Evolutionary conservation across 306 rosid species (phyloP), one percentile per base, ranked within the genome.

Genomic region (Sesbania bispinosa): DNA sequence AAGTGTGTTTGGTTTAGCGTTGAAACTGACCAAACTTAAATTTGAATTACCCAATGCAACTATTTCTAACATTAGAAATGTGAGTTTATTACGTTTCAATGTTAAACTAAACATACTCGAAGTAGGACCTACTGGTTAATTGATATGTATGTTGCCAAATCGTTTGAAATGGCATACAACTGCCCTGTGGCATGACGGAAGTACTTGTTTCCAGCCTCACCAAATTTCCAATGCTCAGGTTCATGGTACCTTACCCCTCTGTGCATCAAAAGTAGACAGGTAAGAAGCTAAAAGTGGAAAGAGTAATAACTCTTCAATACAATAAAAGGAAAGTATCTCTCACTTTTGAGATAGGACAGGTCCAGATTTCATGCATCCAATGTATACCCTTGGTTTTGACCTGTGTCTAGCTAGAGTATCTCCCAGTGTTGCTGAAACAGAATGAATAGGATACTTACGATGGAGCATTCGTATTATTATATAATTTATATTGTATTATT

Each of bases 281-380:
- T 78, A 63, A 83, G 84, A 80, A 86, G 71, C 82, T 75, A 38
- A 7, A 69, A 67, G 21, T 45, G 41, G 10, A n/a, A 61, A 43
- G 39, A 48, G 58, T 41, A 18, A 29, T 14, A 24, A 3, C 21
- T 63, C 20, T 16, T 68, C 36, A 32, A 53, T 39, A 54, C 42
- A 64, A 76, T 67, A 1, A 16, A 39, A 29, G 19, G 61, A 45
- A 64, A 65, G 3, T 6, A 27, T 10, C 9, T 36, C 90, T 83
- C 74, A 91, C 99, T 91, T 91, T 65, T 89, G 99, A 45, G 92
- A 64, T 54, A 95, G 84, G 39, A 95, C 97, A 20, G 97, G 99
- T 45, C 99, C 99, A 45, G 99, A 95, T 89, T 95, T 95, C 99
- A 95, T 95, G 96, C 99, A 95, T 61, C 99, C 97, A 43, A 95